Conservation (phyloP, 2,329 filamentous ascomycete species). For the Dryadomyces sulphureus region DNA sequence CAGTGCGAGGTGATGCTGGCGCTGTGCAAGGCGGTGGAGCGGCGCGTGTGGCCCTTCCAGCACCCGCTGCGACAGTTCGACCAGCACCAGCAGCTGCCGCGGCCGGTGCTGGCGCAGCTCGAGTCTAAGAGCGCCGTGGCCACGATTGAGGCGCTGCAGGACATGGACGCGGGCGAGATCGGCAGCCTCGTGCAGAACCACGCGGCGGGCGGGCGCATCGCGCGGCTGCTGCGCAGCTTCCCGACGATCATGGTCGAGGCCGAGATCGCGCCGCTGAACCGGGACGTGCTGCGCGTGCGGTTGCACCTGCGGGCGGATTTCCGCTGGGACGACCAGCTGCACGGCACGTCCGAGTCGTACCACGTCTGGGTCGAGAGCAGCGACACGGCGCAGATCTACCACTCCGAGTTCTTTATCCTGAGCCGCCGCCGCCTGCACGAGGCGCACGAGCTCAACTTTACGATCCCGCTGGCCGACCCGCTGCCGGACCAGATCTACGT, state of each 20-base stretch:
- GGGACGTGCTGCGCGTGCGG: conserved; percentile 85
- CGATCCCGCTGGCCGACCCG: conserved; percentile 86
- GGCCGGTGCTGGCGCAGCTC: conserved; percentile 68
- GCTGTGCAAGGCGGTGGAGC: conserved; percentile 93
- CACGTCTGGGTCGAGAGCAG: conserved; percentile 99
- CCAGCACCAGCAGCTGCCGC: conserved; percentile 37
- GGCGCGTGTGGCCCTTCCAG: conserved; percentile 85
- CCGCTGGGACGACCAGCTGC: conserved; percentile 82
- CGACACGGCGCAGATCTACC: conserved; percentile 92
- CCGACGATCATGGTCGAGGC: conserved; percentile 82
- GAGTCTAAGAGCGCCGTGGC: conserved; percentile 40
- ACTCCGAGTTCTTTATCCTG: conserved; percentile 93
- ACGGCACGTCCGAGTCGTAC: conserved; percentile 90
- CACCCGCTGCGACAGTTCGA: conserved; percentile 95
- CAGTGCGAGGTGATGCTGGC: conserved; percentile 85
- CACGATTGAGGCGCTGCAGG: conserved; percentile 70
- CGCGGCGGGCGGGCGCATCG: conserved; percentile 68
- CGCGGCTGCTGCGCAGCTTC: conserved; percentile 75
- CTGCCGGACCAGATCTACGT: conserved; percentile 94
- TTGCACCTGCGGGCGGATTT: conserved; percentile 82
- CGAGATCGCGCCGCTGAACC: conserved; percentile 88
- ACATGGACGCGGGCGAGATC: conserved; percentile 88
- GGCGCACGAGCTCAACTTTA: conserved; percentile 96
- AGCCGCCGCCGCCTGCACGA: conserved; percentile 81
- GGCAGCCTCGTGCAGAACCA: conserved; percentile 84